Evolutionary conservation across 768 basidiomycete genomes (phyloP), one percentile per base, ranked within the genome.

Genomic region (Phylloporus sp.): DNA sequence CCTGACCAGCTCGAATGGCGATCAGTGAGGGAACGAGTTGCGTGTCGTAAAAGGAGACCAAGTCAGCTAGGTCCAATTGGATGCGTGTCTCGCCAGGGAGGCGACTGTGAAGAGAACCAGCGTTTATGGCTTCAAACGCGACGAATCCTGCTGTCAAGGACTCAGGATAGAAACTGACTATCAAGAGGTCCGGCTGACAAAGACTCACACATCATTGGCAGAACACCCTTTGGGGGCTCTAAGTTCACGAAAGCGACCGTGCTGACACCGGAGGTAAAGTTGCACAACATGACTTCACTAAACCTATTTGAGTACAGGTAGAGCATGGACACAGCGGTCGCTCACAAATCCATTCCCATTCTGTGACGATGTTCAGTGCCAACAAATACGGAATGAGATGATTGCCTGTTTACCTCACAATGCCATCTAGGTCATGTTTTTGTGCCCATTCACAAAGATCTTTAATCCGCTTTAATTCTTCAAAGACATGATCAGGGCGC

Each of bases 201-300:
- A 34, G 23, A 45, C 51, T 45, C 11, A 50, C 48, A 22, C 22
- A 29, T 45, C 36, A 34, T 34, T 4, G 27, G 9, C 32, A 28
- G 31, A 27, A n/a, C n/a, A 28, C 28, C 26, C 4, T 34, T 32
- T 16, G 42, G 34, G 4, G 22, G 42, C 24, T 32, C 18, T 27
- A 78, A 58, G 40, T 75, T 67, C 11, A 70, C 55, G 58, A 76
- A 72, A 12, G 78, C 75, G 9, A 74, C 69, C 2, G 66, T 55
- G 16, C 72, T 59, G 8, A 79, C 62, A 5, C 75, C 76, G 1
- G 61, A 56, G 1, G 63, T 69, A 53, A 80, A 78, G 54, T 78
- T 68, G 54, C 78, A 80, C 8, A 77, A 62, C 73, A 78, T 76
- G 13, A 77, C 64, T 62, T 80, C 79, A 52, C 76, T 78, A 41